These are phyloP conservation scores for Nemania serpens DNA, from an alignment of 2,329 filamentous ascomycete species.

Conservation along the genomic window DNA sequence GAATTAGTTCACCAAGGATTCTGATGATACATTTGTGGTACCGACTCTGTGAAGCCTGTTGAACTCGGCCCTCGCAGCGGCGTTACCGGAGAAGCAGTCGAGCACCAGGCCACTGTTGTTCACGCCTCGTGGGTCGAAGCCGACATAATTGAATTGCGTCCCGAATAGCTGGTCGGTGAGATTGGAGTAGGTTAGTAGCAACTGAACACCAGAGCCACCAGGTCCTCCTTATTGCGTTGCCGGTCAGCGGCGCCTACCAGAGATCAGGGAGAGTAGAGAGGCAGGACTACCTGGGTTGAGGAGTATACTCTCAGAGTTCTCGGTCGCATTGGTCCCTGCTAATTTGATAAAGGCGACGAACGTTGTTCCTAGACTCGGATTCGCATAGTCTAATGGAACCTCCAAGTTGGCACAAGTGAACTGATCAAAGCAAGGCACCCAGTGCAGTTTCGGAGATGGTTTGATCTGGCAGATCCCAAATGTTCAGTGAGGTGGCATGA, in stretches of 20 bases:
- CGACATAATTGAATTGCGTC: background rate
- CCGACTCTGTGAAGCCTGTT: background rate
- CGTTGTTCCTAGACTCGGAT: background rate
- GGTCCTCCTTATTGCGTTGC: background rate
- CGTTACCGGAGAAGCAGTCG: background rate
- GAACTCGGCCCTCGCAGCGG: background rate
- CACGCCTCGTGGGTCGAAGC: background rate
- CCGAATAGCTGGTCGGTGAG: background rate
- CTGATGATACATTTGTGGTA: background rate
- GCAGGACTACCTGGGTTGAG: background rate
- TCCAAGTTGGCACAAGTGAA: background rate
- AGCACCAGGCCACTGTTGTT: background rate
- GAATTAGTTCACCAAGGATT: background rate
- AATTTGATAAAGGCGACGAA: background rate
- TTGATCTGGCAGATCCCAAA: background rate
- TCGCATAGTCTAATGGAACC: background rate
- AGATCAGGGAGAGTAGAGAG: background rate
- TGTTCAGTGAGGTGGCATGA: background rate
- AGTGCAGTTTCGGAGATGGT: background rate
- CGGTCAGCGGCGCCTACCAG: background rate
- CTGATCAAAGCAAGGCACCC: background rate
- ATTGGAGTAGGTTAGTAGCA: background rate
- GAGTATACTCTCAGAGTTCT: background rate
- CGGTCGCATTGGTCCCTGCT: background rate
- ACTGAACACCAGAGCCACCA: background rate